Evolutionary conservation across 345 rosid genomes (phyloP).

Genomic region (Pugionium cornutum): DNA sequence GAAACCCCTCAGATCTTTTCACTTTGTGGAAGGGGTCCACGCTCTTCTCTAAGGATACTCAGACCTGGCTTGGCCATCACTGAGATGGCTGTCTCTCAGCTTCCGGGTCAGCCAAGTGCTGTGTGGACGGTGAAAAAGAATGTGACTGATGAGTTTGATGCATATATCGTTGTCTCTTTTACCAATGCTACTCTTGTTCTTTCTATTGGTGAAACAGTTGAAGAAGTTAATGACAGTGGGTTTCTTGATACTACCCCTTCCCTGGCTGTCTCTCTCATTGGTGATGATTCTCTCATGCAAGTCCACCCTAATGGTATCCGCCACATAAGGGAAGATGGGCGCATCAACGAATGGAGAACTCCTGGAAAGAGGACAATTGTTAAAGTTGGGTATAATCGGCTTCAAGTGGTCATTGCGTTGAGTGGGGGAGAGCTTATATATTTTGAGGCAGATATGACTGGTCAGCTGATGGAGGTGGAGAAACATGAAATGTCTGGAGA

Average conservation of each 20-base stretch:
- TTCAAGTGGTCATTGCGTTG: constrained; percentile 93
- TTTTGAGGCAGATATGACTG: constrained; percentile 94
- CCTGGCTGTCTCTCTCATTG: constrained; percentile 80
- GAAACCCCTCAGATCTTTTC: constrained; percentile 94
- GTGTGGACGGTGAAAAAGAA: constrained; percentile 99
- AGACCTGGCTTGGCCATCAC: constrained; percentile 94
- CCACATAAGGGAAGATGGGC: constrained; percentile 98
- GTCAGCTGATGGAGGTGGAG: constrained; percentile 97
- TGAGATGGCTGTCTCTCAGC: constrained; percentile 99
- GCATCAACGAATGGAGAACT: constrained; percentile 97
- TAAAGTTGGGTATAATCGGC: constrained; percentile 93
- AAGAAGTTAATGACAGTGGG: constrained; percentile 96
- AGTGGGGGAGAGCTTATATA: constrained; percentile 98
- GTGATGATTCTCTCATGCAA: constrained; percentile 99
- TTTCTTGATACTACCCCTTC: constrained; percentile 97
- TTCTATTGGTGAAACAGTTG: constrained; percentile 97
- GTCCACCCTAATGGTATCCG: constrained; percentile 96
- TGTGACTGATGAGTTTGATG: constrained; percentile 88
- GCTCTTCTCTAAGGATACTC: constrained; percentile 86
- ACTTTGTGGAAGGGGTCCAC: constrained; percentile 95
- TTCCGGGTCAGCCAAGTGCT: constrained; percentile 99
- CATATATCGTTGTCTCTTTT: constrained; percentile 95
- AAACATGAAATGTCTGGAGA: constrained; percentile 99
- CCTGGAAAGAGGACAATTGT: constrained; percentile 99
- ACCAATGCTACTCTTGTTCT: constrained; percentile 95